A percentile compares a stretch with the other conserved stretches of the same genome.
These are phyloP conservation scores for Trichoderma sp. DNA, from an alignment of 2,329 filamentous ascomycete species.

Conservation along the genomic window DNA sequence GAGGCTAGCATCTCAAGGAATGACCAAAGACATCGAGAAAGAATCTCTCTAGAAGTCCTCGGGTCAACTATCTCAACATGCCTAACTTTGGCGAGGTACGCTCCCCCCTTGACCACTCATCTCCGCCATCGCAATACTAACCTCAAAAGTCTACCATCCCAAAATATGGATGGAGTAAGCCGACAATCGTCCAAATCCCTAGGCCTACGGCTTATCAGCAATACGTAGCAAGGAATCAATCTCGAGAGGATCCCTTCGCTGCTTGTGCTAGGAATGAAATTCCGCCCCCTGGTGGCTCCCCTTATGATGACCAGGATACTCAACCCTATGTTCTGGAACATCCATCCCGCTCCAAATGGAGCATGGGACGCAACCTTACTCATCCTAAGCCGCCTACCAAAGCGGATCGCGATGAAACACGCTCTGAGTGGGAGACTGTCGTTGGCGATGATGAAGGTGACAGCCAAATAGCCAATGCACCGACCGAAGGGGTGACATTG, in stretches of 20 bases:
- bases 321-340: conserved; percentile 10
- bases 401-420: conserved; percentile 24
- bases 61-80: neutral
- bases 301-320: neutral
- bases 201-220: neutral
- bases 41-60: neutral
- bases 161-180: conserved; percentile 8
- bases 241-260: neutral
- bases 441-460: conserved; percentile 29
- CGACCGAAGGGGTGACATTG: neutral
- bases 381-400: neutral
- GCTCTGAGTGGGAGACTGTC: conserved; percentile 35
- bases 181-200: neutral
- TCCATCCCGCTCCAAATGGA: neutral
- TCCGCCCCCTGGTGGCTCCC: conserved; percentile 2
- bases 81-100: conserved; percentile 3
- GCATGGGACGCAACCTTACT: neutral
- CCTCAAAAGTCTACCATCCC: neutral
- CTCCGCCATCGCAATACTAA: neutral
- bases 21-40: neutral
- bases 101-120: neutral
- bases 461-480: neutral
- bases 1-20: neutral
- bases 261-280: conserved; percentile 3
- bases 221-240: neutral